Base-by-base conservation (phyloP, 345 rosid species). In the Hibiscus trionum region DNA sequence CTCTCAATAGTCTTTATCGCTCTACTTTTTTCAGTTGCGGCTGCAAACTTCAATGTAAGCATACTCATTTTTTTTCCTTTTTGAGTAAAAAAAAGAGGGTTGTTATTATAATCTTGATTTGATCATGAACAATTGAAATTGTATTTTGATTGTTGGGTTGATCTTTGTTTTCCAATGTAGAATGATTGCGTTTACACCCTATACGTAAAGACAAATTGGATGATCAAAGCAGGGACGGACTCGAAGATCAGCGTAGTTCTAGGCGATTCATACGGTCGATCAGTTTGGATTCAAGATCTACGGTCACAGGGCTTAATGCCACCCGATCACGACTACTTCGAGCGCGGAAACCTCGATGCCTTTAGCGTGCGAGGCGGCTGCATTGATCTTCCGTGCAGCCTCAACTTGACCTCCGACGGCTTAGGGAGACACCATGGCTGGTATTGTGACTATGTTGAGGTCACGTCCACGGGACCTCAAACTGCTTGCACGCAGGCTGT, bases 341-440 rank as follows among this genome's bases (percentile, higher is more conserved):
- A 84, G 72, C 79, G 84, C 0, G 86, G 81, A 68, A 82, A 72
- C 64, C 62, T 80, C 5, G 90, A 86, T 42, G 57, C 75, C 26
- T 86, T 86, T 77, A 79, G 82, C 26, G 84, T 80, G 4, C 79
- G 79, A 0, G 86, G 82, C 1, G 78, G 74, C 0, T 86, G 90
- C 78, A 60, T 82, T 5, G 77, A 67, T 5, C 3, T 77, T 4
- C 86, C 85, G 1, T 86, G 90, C 72, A 57, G 83, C 47, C 85
- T 86, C 50, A 84, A 81, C 77, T 50, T 86, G 61, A 86, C 87
- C 42, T 86, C 88, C 0, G 84, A 84, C 17, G 87, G 87, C 24
- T 72, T 80, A 0, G 90, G 87, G 9, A 1, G 15, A 4, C 80
- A 77, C 79, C 86, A 77, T 16, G 87, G 87, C n/a, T 84, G 86